phyloP scores from a whole-genome alignment of 495 filamentous ascomycete species.

The Aspergillus funiculosus region DNA sequence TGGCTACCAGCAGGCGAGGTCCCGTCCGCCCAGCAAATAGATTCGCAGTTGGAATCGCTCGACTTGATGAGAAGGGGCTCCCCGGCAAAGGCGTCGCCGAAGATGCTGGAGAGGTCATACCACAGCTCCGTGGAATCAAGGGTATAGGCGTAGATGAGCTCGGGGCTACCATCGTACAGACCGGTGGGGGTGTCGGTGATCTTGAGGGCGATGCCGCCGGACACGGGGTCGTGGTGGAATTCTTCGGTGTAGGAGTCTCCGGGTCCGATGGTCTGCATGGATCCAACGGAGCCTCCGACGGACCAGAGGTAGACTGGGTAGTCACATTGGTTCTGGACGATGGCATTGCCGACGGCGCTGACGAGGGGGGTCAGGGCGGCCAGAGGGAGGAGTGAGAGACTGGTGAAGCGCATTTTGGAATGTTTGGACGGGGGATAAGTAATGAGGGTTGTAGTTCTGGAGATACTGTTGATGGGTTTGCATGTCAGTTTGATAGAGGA shows the following conservation, averaged over 20 bases:
- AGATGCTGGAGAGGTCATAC: slow-evolving; percentile 54
- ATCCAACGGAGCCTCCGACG: slow-evolving; percentile 43
- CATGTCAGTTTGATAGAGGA: too few species aligned
- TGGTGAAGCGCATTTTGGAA: slow-evolving; percentile 30
- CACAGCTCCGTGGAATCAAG: slow-evolving; percentile 45
- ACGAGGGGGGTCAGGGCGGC: slow-evolving; percentile 26
- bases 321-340: slow-evolving; percentile 50
- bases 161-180: slow-evolving; percentile 47
- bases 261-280: slow-evolving; percentile 33
- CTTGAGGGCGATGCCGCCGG: slow-evolving; percentile 52
- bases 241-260: slow-evolving; percentile 36
- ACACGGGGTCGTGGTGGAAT: slow-evolving; percentile 41
- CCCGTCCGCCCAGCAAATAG: slow-evolving; percentile 48
- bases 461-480: too few species aligned
- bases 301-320: slow-evolving; percentile 54
- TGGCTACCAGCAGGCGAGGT: slow-evolving; percentile 47
- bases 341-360: slow-evolving; percentile 45
- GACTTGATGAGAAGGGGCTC: slow-evolving; percentile 36
- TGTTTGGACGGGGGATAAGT: slow-evolving; percentile 1
- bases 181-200: slow-evolving; percentile 46
- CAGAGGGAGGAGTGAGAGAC: slow-evolving; percentile 21
- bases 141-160: slow-evolving; percentile 51
- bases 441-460: too few species aligned
- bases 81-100: slow-evolving; percentile 51
- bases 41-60: slow-evolving; percentile 34